Percentiles rank a stretch among this genome's conserved stretches.
These are phyloP conservation scores for Linum lewisii DNA, from an alignment of 345 rosid species.

Conservation along the genomic window DNA sequence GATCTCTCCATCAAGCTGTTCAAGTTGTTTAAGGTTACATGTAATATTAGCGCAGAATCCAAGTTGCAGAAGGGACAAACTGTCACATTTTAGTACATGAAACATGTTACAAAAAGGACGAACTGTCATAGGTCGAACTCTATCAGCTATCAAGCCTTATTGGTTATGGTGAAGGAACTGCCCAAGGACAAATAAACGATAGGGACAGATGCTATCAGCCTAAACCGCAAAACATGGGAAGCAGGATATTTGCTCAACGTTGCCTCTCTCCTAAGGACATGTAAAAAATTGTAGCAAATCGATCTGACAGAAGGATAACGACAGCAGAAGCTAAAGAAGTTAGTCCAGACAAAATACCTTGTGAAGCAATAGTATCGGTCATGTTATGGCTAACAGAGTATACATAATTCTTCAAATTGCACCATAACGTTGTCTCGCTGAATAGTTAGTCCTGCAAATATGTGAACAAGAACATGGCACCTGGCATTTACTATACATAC, in stretches of 20 bases:
- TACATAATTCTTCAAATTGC: neutral
- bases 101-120: no score
- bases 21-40: neutral
- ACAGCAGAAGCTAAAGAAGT: neutral
- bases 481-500: no score
- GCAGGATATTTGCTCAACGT: neutral
- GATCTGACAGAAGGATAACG: neutral
- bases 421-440: neutral
- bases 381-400: no score
- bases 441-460: no score
- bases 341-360: neutral
- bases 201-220: neutral
- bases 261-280: neutral
- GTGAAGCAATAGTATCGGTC: neutral
- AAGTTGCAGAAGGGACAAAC: neutral
- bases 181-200: neutral
- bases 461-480: no score
- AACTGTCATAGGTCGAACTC: neutral
- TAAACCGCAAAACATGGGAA: neutral
- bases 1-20: neutral
- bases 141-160: neutral
- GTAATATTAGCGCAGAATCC: neutral
- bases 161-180: neutral
- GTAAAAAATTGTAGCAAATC: neutral
- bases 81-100: neutral